Evolutionary conservation across 306 rosid genomes (phyloP), one percentile per base, ranked within the genome.

Genomic region (Cucumis sativus): DNA sequence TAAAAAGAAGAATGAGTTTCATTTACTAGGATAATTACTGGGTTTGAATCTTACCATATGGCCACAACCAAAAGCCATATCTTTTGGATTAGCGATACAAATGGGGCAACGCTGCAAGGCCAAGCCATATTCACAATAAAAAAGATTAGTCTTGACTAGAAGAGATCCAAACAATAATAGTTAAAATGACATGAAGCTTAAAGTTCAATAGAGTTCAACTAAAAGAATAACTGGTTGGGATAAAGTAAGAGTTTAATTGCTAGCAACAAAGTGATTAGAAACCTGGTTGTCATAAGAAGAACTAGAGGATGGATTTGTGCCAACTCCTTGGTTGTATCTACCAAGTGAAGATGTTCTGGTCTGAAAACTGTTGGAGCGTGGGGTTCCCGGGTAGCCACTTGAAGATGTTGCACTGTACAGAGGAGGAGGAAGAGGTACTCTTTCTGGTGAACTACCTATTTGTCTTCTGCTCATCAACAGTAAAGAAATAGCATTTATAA

Each of bases 1-100:
- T 68, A 40, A 6, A 20, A 10, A 41, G 56, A n/a, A 52, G 47
- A 30, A 45, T 37, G n/a, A 54, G 65, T 18, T 74, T 74, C 51
- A 17, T 74, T 18, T n/a, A 51, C 59, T 2, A 71, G 40, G 30
- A n/a, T 69, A 14, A 47, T 14, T 15, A 14, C 28, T 23, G 76
- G 76, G 40, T 71, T 45, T 25, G 76, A 13, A 47, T 40, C 35
- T 69, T 84, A 93, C 97, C 98, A 89, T 96, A 88, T 93, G 97
- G 40, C 98, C 97, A 55, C 97, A 91, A 62, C 97, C 96, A 57
- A 91, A 91, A 58, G 97, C 92, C 98, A 93, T 84, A 82, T 93
- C 85, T 80, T 93, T 93, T 55, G 84, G 77, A 79, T 86, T 86
- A 39, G 84, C 78, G 56, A 89, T 84, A 86, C 97, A 93, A 82